Evolutionary conservation across 768 basidiomycete species (phyloP).

Genomic region (Suillus occidentalis): DNA sequence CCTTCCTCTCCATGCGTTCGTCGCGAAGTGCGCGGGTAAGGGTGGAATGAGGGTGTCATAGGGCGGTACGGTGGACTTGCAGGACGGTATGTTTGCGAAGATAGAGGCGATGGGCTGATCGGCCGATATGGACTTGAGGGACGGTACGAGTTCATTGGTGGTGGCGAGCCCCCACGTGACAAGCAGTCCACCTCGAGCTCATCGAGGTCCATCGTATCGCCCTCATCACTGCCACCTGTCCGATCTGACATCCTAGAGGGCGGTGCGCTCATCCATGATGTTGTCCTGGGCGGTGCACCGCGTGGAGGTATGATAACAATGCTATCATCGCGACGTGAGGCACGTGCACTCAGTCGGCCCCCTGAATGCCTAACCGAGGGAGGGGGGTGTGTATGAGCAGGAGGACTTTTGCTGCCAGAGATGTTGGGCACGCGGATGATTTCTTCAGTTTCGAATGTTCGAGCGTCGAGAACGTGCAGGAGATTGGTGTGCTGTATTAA

Average conservation of each 20-base stretch:
- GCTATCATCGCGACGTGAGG: slow-evolving; percentile 23
- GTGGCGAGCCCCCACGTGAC: slow-evolving; percentile 50
- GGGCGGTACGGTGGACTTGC: neutral
- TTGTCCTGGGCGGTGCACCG: slow-evolving; percentile 20
- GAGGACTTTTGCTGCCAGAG: slow-evolving; percentile 13
- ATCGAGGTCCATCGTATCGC: slow-evolving; percentile 50
- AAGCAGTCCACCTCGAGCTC: slow-evolving; percentile 54
- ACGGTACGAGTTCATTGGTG: slow-evolving; percentile 11
- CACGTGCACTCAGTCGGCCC: slow-evolving; percentile 39
- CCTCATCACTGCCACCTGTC: slow-evolving; percentile 33
- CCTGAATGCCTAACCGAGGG: slow-evolving; percentile 15
- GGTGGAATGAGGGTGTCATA: neutral
- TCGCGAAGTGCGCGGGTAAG: neutral
- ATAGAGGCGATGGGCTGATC: slow-evolving; percentile 31
- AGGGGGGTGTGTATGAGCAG: slow-evolving; percentile 13
- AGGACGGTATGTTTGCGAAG: neutral
- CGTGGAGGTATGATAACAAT: slow-evolving; percentile 5
- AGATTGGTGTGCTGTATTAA: slow-evolving; percentile 69
- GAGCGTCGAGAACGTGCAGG: slow-evolving; percentile 83
- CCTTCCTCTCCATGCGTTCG: neutral
- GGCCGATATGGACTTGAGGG: slow-evolving; percentile 12
- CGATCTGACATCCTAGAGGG: slow-evolving; percentile 19
- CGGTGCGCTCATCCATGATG: slow-evolving; percentile 13
- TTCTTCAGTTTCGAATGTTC: slow-evolving; percentile 80
- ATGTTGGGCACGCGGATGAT: slow-evolving; percentile 41